Percentiles rank a stretch among this genome's conserved stretches.
These are phyloP conservation scores for Phytophthora fragariaefolia DNA, from an alignment of 352 stramenopile genomes.

Conservation along the genomic window DNA sequence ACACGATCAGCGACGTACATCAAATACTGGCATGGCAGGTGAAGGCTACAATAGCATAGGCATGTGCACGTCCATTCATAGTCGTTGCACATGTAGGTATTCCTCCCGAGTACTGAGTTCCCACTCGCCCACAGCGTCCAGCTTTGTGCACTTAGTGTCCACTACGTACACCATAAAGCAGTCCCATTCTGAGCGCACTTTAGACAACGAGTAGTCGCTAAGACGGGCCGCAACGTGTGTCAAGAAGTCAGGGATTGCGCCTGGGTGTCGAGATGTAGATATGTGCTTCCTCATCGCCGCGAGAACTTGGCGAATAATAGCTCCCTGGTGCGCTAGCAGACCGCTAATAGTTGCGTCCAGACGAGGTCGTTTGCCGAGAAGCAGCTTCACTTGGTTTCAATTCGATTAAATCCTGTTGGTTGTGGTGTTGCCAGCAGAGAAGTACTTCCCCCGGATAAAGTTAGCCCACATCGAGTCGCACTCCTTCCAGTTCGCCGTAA, in stretches of 20 bases:
- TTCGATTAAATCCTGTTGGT: conserved; percentile 35
- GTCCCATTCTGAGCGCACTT: neutral
- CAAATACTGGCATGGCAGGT: neutral
- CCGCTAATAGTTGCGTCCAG: conserved; percentile 14
- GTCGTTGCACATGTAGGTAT: neutral
- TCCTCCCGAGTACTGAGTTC: neutral
- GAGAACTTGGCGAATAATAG: conserved; percentile 2
- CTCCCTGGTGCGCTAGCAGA: conserved; percentile 20
- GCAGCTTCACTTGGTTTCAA: conserved; percentile 31
- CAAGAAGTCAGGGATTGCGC: conserved; percentile 8
- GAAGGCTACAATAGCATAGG: neutral
- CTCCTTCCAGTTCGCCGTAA: conserved; percentile 14
- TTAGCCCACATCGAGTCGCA: conserved; percentile 31
- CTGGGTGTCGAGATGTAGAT: neutral
- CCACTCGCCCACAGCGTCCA: neutral
- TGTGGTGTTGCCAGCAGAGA: conserved; percentile 28
- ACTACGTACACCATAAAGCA: neutral
- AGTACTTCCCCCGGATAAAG: conserved; percentile 5
- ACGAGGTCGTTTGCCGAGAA: conserved; percentile 9
- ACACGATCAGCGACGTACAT: neutral
- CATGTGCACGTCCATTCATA: neutral
- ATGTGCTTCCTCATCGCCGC: conserved; percentile 3
- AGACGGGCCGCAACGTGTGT: neutral
- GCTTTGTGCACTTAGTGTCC: neutral
- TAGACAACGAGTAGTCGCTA: neutral